Conservation (phyloP, 805 yeast genomes). For the Cyberlindnera euphorbiiphila region DNA sequence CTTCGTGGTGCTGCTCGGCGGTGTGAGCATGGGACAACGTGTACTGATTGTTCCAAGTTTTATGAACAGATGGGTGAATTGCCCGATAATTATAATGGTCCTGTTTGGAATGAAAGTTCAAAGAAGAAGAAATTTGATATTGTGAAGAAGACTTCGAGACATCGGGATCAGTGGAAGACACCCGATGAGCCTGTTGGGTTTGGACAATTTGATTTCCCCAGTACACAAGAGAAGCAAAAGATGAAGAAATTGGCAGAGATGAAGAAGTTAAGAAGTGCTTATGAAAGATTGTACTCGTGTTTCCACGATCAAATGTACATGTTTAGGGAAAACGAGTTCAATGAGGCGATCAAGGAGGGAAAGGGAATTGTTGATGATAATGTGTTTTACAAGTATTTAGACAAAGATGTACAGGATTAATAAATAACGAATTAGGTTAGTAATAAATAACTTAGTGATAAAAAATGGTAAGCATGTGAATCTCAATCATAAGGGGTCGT, state of each 20-base stretch:
- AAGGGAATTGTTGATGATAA: slow-evolving; percentile 30
- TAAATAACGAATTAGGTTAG: slow-evolving; percentile 1
- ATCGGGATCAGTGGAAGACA: slow-evolving; percentile 28
- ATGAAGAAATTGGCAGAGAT: slow-evolving; percentile 32
- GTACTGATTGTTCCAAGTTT: slow-evolving; percentile 32
- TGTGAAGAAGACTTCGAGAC: slow-evolving; percentile 24
- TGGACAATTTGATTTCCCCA: slow-evolving; percentile 56
- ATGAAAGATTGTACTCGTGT: slow-evolving; percentile 42
- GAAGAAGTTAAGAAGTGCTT: slow-evolving; percentile 37
- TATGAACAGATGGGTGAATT: slow-evolving; percentile 30
- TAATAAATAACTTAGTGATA: too few species aligned
- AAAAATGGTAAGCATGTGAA: too few species aligned
- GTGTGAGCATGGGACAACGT: slow-evolving; percentile 34
- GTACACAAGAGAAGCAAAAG: slow-evolving; percentile 47
- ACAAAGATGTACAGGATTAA: slow-evolving; percentile 3
- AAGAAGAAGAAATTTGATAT: slow-evolving; percentile 13
- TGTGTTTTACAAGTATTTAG: slow-evolving; percentile 18
- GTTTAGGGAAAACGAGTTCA: slow-evolving; percentile 41
- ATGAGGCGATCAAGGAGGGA: slow-evolving; percentile 33
- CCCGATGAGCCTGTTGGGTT: slow-evolving; percentile 55
- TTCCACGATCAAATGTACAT: slow-evolving; percentile 39
- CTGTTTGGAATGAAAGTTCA: slow-evolving; percentile 27
- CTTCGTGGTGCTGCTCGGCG: slow-evolving; percentile 32
- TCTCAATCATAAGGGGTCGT: background rate
- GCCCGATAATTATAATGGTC: slow-evolving; percentile 23